Percentiles rank a stretch among this genome's conserved stretches.
Conservation (phyloP, 345 rosid species). For the Eucalyptus microcorys region DNA sequence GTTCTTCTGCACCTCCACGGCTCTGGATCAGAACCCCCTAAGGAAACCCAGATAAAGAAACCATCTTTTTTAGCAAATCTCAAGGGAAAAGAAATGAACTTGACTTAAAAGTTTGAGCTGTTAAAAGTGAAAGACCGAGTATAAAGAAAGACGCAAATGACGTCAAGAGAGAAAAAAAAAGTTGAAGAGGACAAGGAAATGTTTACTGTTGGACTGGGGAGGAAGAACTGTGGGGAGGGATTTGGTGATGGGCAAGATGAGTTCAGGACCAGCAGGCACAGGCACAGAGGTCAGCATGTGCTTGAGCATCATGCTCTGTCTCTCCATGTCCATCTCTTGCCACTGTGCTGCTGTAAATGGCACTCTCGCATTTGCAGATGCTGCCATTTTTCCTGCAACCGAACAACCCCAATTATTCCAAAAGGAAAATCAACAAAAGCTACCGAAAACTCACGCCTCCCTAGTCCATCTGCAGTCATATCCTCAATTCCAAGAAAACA, state of each 20-base stretch:
- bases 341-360: slow-evolving; percentile 48
- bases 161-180: not conserved
- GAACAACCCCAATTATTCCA: not conserved
- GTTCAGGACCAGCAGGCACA: slow-evolving; percentile 32
- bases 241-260: slow-evolving; percentile 23
- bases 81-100: not conserved
- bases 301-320: slow-evolving; percentile 38
- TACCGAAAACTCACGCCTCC: not conserved
- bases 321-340: slow-evolving; percentile 57
- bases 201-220: slow-evolving; percentile 7
- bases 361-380: slow-evolving; percentile 9
- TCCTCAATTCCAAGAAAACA: not conserved
- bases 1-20: slow-evolving; percentile 78
- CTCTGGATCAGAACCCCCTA: slow-evolving; percentile 25
- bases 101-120: not conserved
- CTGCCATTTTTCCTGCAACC: slow-evolving; percentile 34
- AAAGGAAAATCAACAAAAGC: not conserved
- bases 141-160: not conserved
- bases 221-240: slow-evolving; percentile 2
- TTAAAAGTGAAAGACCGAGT: not conserved
- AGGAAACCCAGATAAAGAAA: not conserved
- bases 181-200: not conserved
- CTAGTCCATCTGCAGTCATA: not conserved
- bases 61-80: not conserved
- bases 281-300: slow-evolving; percentile 44